Conservation (phyloP, 1,284 basidiomycete genomes). For the Cutaneotrichosporon sp. region DNA sequence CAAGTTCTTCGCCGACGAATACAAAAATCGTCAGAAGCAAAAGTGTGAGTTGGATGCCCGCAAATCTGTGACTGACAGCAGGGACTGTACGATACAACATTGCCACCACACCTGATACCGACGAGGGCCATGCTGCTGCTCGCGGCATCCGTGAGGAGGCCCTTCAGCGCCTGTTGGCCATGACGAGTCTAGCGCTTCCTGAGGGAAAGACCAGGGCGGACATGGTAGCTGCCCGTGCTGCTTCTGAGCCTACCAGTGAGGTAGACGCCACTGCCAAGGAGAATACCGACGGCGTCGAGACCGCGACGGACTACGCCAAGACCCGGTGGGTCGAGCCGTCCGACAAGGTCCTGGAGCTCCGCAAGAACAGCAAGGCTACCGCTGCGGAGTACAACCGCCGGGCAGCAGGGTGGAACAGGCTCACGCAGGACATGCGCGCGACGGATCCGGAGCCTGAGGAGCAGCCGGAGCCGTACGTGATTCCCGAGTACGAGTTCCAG, state of each 20-base stretch:
- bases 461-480: not conserved
- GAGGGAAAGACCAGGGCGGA: conserved; percentile 37
- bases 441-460: not conserved
- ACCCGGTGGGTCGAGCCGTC: conserved; percentile 30
- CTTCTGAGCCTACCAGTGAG: no score
- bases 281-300: no score
- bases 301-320: no score
- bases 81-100: conserved; percentile 42
- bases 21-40: conserved; percentile 19
- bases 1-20: conserved; percentile 23
- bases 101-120: conserved; percentile 14
- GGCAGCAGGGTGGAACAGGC: not conserved
- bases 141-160: conserved; percentile 15
- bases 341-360: conserved; percentile 21
- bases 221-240: no score
- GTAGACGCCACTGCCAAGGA: not conserved
- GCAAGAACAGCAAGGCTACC: conserved; percentile 29
- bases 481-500: not conserved
- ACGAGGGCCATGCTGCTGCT: conserved; percentile 16
- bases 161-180: conserved; percentile 19
- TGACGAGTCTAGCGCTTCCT: conserved; percentile 37
- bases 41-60: conserved; percentile 23
- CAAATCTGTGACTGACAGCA: conserved; percentile 9
- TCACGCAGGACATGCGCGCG: not conserved
- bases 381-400: conserved; percentile 31